Evolutionary conservation across 257 asterid species (phyloP), one percentile per base, ranked within the genome.

Genomic region (Handroanthus guayacan): DNA sequence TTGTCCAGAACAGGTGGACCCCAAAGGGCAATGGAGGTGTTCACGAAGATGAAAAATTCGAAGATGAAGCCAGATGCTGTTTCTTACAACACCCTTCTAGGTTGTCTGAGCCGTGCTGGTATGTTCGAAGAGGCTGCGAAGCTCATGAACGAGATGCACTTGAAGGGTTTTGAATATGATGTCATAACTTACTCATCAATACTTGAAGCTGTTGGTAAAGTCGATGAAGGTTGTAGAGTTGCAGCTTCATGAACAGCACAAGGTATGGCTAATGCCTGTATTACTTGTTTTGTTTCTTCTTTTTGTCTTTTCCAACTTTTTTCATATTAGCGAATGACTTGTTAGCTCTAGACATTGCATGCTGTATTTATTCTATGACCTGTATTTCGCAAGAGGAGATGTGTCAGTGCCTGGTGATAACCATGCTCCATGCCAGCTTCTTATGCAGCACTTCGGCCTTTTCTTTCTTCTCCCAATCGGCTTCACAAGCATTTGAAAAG

Each of bases 111-210:
- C 75, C 89, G 86, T 56, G 84, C 88, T 34, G 92, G 92, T 47
- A 84, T 84, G 90, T 84, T 88, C 55, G 92, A 88, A 67, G 92
- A 88, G 77, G 90, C 90, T 66, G 88, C 92, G 4, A 86, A 74
- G 75, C 69, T 88, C 34, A 88, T 88, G 92, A 80, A 81, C 63
- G 90, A 88, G 86, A 88, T 88, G 92, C 76, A 62, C 3, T 45
- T 58, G 63, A 80, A 74, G 67, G 90, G 92, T 13, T 87, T 81
- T 45, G 89, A 87, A 47, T 87, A 87, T 75, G 89, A 87, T 73
- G 39, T 38, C 47, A 81, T 87, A 48, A 87, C 92, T 2, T 87
- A 87, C 72, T 83, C 92, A 5, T 87, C 89, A 4, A 85, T 87
- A 71, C 88, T 87, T 20, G 92, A 87, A 69, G 92, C 92, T 62